phyloP scores from a whole-genome alignment of 148 eudicot species.

The Arctostaphylos glauca region DNA sequence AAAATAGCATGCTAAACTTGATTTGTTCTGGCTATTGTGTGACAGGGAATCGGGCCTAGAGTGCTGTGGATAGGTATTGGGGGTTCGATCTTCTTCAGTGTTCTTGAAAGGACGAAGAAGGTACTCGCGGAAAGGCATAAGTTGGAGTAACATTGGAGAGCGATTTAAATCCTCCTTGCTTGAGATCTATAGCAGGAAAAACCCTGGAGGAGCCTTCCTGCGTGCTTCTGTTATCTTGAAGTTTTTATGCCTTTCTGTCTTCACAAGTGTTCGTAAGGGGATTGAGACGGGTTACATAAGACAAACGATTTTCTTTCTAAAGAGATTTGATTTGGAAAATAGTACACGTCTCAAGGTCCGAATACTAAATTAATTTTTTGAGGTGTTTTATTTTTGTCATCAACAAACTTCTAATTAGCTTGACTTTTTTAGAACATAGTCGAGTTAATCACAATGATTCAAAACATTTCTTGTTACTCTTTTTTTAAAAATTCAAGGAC shows the following conservation, averaged over 20 bases:
- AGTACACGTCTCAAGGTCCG: no score
- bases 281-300: background rate
- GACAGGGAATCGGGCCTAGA: constrained; percentile 86
- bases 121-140: constrained; percentile 44
- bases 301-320: background rate
- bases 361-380: no score
- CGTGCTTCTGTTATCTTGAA: background rate
- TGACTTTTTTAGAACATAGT: no score
- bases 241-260: background rate
- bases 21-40: background rate
- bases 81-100: constrained; percentile 82
- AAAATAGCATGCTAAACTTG: background rate
- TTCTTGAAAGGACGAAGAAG: constrained; percentile 75
- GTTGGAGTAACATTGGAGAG: constrained; percentile 23
- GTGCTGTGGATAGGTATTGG: constrained; percentile 90
- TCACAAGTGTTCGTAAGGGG: background rate
- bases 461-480: no score
- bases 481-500: no score
- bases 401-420: no score
- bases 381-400: no score
- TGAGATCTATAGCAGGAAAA: background rate
- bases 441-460: no score
- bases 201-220: background rate
- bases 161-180: background rate
- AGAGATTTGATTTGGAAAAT: background rate